Conservation (phyloP, 2,329 filamentous ascomycete genomes). For the Penicillium crustosum region DNA sequence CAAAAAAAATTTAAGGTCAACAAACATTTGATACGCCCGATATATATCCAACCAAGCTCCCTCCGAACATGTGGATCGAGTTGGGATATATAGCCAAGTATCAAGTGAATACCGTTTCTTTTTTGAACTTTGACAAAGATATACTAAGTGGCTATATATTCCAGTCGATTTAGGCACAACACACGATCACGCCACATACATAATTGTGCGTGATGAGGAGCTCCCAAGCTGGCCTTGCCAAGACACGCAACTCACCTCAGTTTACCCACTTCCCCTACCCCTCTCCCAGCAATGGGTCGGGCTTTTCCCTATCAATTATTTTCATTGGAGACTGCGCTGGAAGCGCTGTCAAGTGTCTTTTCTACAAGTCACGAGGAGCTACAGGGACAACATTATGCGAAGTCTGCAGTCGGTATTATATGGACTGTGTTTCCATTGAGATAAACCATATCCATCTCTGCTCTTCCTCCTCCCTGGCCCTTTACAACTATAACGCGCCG, state of each 20-base stretch:
- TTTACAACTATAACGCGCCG: background rate
- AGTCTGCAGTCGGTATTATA: background rate
- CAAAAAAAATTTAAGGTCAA: too few species aligned
- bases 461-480: background rate
- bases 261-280: slow-evolving; percentile 17
- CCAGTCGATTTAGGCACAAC: background rate
- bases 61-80: background rate
- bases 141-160: background rate
- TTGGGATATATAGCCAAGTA: background rate
- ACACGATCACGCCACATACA: background rate
- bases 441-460: background rate
- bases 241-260: slow-evolving; percentile 16
- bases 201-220: background rate
- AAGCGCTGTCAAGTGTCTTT: background rate
- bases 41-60: background rate
- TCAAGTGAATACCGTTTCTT: background rate
- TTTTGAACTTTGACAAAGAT: background rate
- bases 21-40: background rate
- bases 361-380: background rate
- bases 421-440: slow-evolving; percentile 9
- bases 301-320: background rate
- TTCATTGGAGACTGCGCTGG: background rate
- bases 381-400: background rate
- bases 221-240: slow-evolving; percentile 11
- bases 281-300: background rate